Conservation (phyloP, 2,329 filamentous ascomycete genomes). For the Fusarium caatingaense region DNA sequence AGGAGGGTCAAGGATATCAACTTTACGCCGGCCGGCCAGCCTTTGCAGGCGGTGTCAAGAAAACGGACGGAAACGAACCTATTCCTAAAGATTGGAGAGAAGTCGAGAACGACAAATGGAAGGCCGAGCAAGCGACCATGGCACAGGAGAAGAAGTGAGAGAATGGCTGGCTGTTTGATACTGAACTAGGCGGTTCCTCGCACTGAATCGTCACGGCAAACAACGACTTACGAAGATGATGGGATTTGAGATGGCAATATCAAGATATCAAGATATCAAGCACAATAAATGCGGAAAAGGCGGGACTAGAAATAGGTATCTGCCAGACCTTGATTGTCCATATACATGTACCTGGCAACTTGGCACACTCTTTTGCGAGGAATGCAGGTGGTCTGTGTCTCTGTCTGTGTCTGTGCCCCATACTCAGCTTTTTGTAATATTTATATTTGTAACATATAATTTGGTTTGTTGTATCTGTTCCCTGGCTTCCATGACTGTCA, state of each 20-base stretch:
- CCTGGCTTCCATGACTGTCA: too few species aligned
- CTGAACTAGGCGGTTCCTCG: not conserved
- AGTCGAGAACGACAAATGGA: slow-evolving; percentile 71
- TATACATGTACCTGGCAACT: not conserved
- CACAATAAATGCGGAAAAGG: not conserved
- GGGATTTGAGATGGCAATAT: not conserved
- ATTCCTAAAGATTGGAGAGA: slow-evolving; percentile 72
- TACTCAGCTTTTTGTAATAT: not conserved
- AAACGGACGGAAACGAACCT: slow-evolving; percentile 75
- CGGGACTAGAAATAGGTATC: not conserved
- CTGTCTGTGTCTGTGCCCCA: not conserved
- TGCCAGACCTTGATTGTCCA: not conserved
- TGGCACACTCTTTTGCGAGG: not conserved
- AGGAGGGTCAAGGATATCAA: slow-evolving; percentile 72
- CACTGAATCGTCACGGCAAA: not conserved
- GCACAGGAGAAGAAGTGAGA: slow-evolving; percentile 44
- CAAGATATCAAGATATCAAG: not conserved
- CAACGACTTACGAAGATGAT: slow-evolving; percentile 1
- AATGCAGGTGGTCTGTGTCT: not conserved
- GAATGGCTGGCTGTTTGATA: not conserved
- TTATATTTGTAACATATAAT: not conserved
- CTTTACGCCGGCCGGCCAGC: slow-evolving; percentile 83
- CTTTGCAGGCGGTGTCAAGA: slow-evolving; percentile 71
- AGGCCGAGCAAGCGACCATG: slow-evolving; percentile 49
- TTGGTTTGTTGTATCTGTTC: not conserved